phyloP scores from a whole-genome alignment of 1,284 basidiomycete species.

The Caloboletus inedulis region DNA sequence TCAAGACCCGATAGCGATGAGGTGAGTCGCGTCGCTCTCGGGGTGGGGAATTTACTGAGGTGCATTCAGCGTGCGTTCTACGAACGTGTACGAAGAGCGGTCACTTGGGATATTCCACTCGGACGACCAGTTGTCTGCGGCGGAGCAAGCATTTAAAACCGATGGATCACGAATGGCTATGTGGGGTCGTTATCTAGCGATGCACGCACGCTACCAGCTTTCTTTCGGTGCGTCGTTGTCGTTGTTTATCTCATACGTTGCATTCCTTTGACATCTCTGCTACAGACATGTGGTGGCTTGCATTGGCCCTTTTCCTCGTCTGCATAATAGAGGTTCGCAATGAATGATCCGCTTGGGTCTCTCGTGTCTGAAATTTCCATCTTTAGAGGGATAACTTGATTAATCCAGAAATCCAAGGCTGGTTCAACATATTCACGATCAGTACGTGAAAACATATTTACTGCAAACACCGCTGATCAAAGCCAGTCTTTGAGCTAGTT shows the following conservation, averaged over 20 bases:
- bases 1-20: conserved; percentile 70
- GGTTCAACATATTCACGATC: conserved; percentile 80
- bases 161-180: conserved; percentile 53
- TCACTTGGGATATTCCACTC: conserved; percentile 74
- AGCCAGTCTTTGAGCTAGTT: conserved; percentile 78
- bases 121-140: conserved; percentile 44
- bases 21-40: conserved; percentile 36
- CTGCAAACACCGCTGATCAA: background rate
- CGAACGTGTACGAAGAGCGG: conserved; percentile 95
- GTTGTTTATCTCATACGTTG: background rate
- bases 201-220: conserved; percentile 83
- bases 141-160: conserved; percentile 47
- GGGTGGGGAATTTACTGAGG: background rate
- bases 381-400: conserved; percentile 55
- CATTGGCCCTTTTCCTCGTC: conserved; percentile 71
- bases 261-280: conserved; percentile 2
- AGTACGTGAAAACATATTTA: conserved; percentile 40
- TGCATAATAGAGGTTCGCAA: conserved; percentile 81
- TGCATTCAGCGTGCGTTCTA: conserved; percentile 76
- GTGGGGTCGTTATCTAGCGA: conserved; percentile 74
- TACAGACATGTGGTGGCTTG: conserved; percentile 89
- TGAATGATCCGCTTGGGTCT: background rate
- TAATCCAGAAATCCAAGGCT: conserved; percentile 48
- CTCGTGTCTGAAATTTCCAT: conserved; percentile 2
- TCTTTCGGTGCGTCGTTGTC: conserved; percentile 66